Conservation (phyloP, 176 grass and related monocot species). For the Pontederia paniculata region DNA sequence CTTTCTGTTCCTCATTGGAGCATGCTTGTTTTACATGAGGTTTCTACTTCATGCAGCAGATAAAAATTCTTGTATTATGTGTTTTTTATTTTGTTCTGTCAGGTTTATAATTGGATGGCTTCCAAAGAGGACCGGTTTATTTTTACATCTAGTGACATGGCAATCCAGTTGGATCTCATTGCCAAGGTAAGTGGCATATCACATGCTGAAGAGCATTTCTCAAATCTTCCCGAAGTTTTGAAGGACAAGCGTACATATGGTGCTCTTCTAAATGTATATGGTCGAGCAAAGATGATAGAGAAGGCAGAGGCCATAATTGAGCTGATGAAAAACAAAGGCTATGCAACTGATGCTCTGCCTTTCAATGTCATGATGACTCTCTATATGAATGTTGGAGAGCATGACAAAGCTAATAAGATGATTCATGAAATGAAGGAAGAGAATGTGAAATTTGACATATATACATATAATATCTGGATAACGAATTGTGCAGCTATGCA, state of each 20-base stretch:
- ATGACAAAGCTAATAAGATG: constrained; percentile 33
- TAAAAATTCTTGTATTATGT: no score
- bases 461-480: constrained; percentile 90
- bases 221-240: constrained; percentile 45
- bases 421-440: constrained; percentile 69
- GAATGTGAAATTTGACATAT: constrained; percentile 53
- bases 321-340: constrained; percentile 52
- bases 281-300: constrained; percentile 56
- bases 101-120: constrained; percentile 90
- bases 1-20: no score
- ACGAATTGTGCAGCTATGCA: constrained; percentile 56
- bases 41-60: neutral
- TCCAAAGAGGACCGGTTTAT: constrained; percentile 43
- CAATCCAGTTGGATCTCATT: constrained; percentile 74
- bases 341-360: constrained; percentile 51
- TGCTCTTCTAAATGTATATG: constrained; percentile 85
- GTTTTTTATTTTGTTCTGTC: neutral
- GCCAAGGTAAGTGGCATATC: constrained; percentile 51
- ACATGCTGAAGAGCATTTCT: constrained; percentile 65
- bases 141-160: constrained; percentile 61
- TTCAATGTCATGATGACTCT: constrained; percentile 93
- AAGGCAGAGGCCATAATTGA: constrained; percentile 59
- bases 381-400: constrained; percentile 57
- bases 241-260: constrained; percentile 78
- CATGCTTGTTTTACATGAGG: no score